Evolutionary conservation across 441 rosid genomes (phyloP), one percentile per base, ranked within the genome.

Genomic region (Codiaeum variegatum): DNA sequence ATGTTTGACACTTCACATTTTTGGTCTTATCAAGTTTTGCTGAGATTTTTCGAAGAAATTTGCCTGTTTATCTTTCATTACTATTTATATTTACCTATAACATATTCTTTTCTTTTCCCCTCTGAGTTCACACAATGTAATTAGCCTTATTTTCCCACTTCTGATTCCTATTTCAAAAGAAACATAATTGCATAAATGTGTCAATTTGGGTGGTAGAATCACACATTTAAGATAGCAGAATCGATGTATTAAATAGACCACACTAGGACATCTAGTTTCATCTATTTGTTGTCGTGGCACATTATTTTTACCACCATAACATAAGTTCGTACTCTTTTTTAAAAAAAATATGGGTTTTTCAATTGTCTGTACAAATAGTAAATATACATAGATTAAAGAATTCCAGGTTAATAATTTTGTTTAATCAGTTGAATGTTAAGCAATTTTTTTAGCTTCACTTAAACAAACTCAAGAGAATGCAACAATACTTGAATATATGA

Each of bases 221-320:
- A 21, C 23, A n/a, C 36, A 13, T 16, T 66, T 66, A 66, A 47
- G 58, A 66, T 47, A 4, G 46, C 5, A 18, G 26, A 49, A 9
- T 66, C 18, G 19, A 47, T 18, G 29, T 10, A 62, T 19, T 31
- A 34, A 62, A 32, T 11, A 32, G 15, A 15, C 63, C 21, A n/a
- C n/a, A n/a, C n/a, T n/a, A n/a, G n/a, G n/a, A n/a, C n/a, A n/a
- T n/a, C n/a, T n/a, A n/a, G n/a, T n/a, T 38, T 56, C 26, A 56
- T 69, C 58, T 56, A 46, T 46, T 66, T 56, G 52, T 56, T 69
- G 51, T 66, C 13, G 63, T 69, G 38, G n/a, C 61, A 52, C 38
- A 23, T 32, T 38, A 13, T 31, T 21, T 21, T 18, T 28, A 49
- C 42, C 4, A 18, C 29, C 59, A 29, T 36, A 19, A 31, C 11